Percentiles rank a stretch among this genome's conserved stretches.
phyloP scores from a whole-genome alignment of 805 yeast species.

The Candida dajiaensis region DNA sequence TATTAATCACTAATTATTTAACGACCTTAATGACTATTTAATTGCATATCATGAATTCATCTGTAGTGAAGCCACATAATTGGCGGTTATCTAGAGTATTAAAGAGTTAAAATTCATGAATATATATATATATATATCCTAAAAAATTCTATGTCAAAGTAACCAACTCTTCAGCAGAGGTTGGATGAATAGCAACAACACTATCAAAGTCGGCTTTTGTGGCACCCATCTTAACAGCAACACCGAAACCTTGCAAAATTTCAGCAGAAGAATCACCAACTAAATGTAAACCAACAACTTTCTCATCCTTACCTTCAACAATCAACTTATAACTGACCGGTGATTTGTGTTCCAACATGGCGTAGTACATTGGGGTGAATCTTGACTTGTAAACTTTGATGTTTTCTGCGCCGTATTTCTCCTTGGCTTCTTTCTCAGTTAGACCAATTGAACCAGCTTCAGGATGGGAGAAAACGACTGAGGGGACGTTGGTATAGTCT shows the following conservation, averaged over 20 bases:
- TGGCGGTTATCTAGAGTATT: no score
- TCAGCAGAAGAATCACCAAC: conserved; percentile 91
- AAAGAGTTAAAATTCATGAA: no score
- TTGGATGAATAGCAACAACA: conserved; percentile 98
- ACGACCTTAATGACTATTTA: not conserved
- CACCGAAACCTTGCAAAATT: conserved; percentile 97
- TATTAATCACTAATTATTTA: no score
- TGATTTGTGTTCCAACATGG: conserved; percentile 71
- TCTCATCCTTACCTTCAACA: conserved; percentile 74
- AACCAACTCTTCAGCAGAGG: conserved; percentile 96
- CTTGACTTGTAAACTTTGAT: conserved; percentile 76
- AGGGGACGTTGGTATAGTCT: conserved; percentile 83
- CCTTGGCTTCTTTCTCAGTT: conserved; percentile 70
- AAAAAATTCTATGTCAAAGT: conserved; percentile 38
- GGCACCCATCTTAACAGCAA: conserved; percentile 98
- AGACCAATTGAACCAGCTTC: conserved; percentile 95
- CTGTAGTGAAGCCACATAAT: no score
- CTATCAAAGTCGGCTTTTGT: conserved; percentile 92
- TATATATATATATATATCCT: not conserved
- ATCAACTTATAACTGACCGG: conserved; percentile 86
- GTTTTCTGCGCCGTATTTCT: conserved; percentile 71
- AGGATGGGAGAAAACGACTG: conserved; percentile 97
- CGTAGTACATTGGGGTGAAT: conserved; percentile 90
- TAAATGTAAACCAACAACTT: conserved; percentile 91
- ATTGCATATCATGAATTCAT: not conserved